Base-by-base conservation (phyloP, 129 eudicot genomes). In the Dittrichia graveolens region DNA sequence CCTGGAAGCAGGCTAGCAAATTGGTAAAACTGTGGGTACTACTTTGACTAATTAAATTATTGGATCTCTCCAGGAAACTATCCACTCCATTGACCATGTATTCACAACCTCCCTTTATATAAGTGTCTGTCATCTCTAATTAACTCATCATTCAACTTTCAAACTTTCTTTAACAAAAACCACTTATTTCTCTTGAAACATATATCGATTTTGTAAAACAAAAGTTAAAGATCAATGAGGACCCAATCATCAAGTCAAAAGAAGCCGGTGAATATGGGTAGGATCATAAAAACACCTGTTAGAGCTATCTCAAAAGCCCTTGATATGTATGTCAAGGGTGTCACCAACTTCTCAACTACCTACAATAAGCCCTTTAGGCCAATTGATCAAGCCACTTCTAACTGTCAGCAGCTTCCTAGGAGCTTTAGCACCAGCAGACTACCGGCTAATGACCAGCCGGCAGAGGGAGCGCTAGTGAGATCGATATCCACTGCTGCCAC, bases 351-450 rank as follows among this genome's bases (percentile, higher is more conserved):
- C 65, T 34, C 65, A 12, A 5, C 31, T 11, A 5, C 65, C 5
- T 59, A 59, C 65, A 59, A 59, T 12, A 61, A 12, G 31, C 67
- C 67, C 38, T 11, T 61, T 5, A 61, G 10, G 67, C 37, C 67
- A 19, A 61, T 61, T 19, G 47, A n/a, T n/a, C n/a, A 61, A 37
- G 31, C 13, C 4, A 39, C 10, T 5, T 46, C 67, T 7, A 61
- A 39, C 47, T 1, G 11, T 40, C 47, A 61, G 6, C 34, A 38
- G 67, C 13, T 61, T 38, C 47, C 67, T 3, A 61, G 67, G 31
- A 61, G 67, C 6, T 61, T 38, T 24, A 39, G 47, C 67, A 61
- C 47, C 6, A 61, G 67, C 34, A 13, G 12, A 5, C 15, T 61
- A 6, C 2, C 19, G 13, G 8, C n/a, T 39, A 4, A 39, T 0